Evolutionary conservation across 1,284 basidiomycete species (phyloP).

Genomic region (Ustilago xerochloae): DNA sequence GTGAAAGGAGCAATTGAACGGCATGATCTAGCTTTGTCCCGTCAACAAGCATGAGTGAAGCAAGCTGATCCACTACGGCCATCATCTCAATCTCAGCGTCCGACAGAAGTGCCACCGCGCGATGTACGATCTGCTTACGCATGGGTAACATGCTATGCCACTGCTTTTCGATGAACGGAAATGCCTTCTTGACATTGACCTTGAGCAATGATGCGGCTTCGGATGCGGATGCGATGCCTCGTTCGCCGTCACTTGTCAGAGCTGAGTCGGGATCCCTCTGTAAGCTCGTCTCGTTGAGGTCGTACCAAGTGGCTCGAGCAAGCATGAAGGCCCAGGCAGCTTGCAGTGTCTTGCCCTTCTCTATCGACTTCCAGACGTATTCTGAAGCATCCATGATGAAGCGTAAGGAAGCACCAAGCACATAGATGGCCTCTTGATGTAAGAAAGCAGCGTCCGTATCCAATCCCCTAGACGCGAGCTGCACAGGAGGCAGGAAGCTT

Average conservation of each 20-base stretch:
- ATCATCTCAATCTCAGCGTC: constrained; percentile 34
- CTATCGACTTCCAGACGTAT: constrained; percentile 56
- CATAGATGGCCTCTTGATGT: constrained; percentile 42
- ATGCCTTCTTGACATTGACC: constrained; percentile 42
- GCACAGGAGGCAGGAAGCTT: constrained; percentile 29
- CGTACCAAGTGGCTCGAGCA: constrained; percentile 41
- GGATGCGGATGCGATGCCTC: constrained; percentile 18
- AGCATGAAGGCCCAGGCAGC: constrained; percentile 56
- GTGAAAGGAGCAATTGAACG: constrained; percentile 32
- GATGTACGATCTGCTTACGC: constrained; percentile 50
- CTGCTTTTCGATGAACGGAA: constrained; percentile 57
- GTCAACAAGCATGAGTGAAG: constrained; percentile 43
- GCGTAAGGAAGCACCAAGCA: constrained; percentile 49
- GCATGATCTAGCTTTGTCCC: constrained; percentile 31
- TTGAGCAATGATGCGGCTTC: constrained; percentile 30
- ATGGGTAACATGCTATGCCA: constrained; percentile 53
- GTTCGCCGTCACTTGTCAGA: constrained; percentile 7
- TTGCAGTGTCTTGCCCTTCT: constrained; percentile 51
- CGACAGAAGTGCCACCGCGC: constrained; percentile 41
- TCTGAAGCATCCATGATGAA: constrained; percentile 56
- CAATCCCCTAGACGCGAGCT: not conserved
- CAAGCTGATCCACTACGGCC: constrained; percentile 44
- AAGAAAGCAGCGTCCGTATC: constrained; percentile 7
- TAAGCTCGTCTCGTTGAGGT: constrained; percentile 25
- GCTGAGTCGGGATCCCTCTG: constrained; percentile 1